These are phyloP conservation scores for Elsinoe australis DNA, from an alignment of 2,329 filamentous ascomycete species.

Conservation along the genomic window DNA sequence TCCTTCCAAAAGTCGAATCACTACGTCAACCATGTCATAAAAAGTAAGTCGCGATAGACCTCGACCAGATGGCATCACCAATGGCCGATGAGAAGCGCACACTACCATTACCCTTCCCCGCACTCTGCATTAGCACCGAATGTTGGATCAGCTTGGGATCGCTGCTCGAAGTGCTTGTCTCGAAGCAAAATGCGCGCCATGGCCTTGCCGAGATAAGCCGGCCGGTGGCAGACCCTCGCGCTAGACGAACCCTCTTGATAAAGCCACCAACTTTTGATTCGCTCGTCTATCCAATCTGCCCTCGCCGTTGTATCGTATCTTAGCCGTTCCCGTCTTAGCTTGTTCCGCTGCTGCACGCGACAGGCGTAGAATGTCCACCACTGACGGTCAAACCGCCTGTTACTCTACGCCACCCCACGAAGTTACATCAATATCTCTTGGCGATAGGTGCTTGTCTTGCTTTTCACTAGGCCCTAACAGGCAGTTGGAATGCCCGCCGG, in stretches of 20 bases:
- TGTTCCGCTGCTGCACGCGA: conserved; percentile 6
- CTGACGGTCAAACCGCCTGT: conserved; percentile 4
- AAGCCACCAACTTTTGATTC: conserved; percentile 13
- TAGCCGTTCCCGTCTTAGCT: conserved; percentile 6
- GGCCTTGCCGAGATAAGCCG: conserved; percentile 16
- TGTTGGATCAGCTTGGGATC: conserved; percentile 3
- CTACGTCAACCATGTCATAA: conserved; percentile 4
- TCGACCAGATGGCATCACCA: neutral
- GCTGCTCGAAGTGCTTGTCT: conserved; percentile 11
- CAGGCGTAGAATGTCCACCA: conserved; percentile 12
- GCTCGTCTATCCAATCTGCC: conserved; percentile 12
- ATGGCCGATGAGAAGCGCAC: conserved; percentile 9
- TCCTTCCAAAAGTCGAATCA: neutral
- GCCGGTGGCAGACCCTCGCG: conserved; percentile 4
- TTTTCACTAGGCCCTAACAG: neutral
- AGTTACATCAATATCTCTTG: conserved; percentile 13
- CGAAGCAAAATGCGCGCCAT: conserved; percentile 10
- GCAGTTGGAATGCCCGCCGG: neutral
- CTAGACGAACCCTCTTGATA: conserved; percentile 14
- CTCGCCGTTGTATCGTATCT: conserved; percentile 8
- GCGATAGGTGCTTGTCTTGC: conserved; percentile 5
- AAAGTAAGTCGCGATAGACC: neutral
- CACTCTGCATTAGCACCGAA: no score
- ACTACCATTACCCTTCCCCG: conserved; percentile 1
- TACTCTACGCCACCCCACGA: conserved; percentile 11